Evolutionary conservation across 2,329 filamentous ascomycete species (phyloP), one percentile per base, ranked within the genome.

Genomic region (Nemania sp.): DNA sequence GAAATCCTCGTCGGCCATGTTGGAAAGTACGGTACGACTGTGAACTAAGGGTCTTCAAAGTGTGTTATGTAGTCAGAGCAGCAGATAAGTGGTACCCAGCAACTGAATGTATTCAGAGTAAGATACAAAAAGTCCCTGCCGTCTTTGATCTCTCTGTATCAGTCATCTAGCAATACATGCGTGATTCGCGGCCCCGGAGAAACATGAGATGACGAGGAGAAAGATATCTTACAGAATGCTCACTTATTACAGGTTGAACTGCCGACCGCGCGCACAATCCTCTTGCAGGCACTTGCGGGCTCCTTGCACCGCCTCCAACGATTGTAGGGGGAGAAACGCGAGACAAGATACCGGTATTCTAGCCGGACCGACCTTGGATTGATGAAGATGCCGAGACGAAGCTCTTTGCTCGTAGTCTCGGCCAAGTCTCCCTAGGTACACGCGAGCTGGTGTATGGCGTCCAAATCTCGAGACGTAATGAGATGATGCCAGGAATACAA

Each of bases 1-100:
- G 70, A 86, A 88, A 64, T 87, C 84, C 66, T 87, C 84, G 65
- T 88, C 85, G 63, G 84, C 82, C 85, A 88, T 88, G 45, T 66
- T 73, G 66, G 28, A 48, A 53, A 52, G 42, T 53, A 59, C 49
- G 57, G 58, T 54, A 57, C 50, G 59, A 51, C 57, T 66, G 62
- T 59, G 61, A 54, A 64, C 58, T 64, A 61, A 66, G 66, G 64
- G 66, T 67, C 66, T 61, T 68, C 60, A 68, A 62, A 58, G 49
- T 57, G 48, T 57, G 57, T 62, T 63, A 65, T 52, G 57, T 59
- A 60, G 43, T 62, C 46, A 53, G 57, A 59, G 57, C 61, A 49
- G 56, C 36, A 60, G 51, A 60, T 39, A 36, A 54, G 50, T 66
- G 61, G 62, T 58, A 54, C 63, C 63, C 67, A 62, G 62, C 61